A percentile compares a stretch with the other conserved stretches of the same genome.
phyloP scores from a whole-genome alignment of 208 protist genomes.

The Acanthamoeba castellanii region DNA sequence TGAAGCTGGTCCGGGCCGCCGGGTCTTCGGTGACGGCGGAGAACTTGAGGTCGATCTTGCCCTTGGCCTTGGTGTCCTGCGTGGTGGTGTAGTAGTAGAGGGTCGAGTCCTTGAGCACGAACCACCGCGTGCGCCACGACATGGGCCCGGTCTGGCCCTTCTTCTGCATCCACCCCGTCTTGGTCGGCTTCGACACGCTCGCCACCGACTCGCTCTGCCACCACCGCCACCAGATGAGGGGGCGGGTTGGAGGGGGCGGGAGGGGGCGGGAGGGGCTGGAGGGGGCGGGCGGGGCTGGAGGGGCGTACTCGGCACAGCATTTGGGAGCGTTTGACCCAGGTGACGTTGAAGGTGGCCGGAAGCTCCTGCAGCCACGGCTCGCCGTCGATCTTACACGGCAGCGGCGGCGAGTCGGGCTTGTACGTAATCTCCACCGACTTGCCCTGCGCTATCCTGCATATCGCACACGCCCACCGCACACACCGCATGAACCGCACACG shows the following conservation, averaged over 20 bases:
- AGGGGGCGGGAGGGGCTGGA: too few relatives aligned
- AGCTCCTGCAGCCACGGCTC: slow-evolving; percentile 55
- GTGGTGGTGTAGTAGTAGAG: slow-evolving; percentile 61
- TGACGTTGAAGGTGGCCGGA: not conserved
- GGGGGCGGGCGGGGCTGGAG: too few relatives aligned
- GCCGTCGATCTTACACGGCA: slow-evolving; percentile 65
- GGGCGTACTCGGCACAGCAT: slow-evolving; percentile 37
- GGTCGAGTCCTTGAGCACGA: slow-evolving; percentile 2
- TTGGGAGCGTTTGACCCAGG: not conserved
- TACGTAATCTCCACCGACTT: slow-evolving; percentile 33
- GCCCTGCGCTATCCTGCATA: slow-evolving; percentile 46
- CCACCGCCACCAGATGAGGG: not conserved
- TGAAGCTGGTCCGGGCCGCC: not conserved
- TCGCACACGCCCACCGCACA: too few relatives aligned
- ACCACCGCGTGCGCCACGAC: slow-evolving; percentile 65
- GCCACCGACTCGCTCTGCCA: not conserved
- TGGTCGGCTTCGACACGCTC: not conserved
- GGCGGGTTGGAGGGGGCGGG: not conserved
- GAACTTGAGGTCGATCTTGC: slow-evolving; percentile 33
- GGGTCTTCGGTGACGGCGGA: not conserved
- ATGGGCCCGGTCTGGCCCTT: not conserved
- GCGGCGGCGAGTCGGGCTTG: not conserved
- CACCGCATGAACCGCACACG: too few relatives aligned
- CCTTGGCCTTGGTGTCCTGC: slow-evolving; percentile 12
- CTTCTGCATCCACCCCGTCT: slow-evolving; percentile 52